A percentile compares a stretch with the other conserved stretches of the same genome.
Conservation (phyloP, 805 yeast genomes). For the Myxozyma mucilagina region DNA sequence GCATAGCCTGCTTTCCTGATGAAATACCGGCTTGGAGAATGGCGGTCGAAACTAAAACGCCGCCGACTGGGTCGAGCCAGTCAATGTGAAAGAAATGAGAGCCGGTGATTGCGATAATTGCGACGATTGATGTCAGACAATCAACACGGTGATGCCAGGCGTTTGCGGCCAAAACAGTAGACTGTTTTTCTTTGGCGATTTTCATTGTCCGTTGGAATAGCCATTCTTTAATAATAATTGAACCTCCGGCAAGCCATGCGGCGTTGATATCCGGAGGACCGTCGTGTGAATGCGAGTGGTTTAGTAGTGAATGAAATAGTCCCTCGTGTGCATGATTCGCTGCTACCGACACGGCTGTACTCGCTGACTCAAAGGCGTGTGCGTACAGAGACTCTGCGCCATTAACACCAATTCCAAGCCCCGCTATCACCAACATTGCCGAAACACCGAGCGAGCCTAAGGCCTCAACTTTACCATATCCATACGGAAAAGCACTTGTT, state of each 20-base stretch:
- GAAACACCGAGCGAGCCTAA: conserved; percentile 89
- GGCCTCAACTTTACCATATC: conserved; percentile 91
- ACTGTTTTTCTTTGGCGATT: conserved; percentile 73
- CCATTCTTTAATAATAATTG: conserved; percentile 85
- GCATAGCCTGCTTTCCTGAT: conserved; percentile 67
- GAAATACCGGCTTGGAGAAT: conserved; percentile 82
- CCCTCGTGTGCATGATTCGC: conserved; percentile 11
- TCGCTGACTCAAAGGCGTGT: conserved; percentile 17
- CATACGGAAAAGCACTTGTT: conserved; percentile 67
- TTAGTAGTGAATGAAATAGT: conserved; percentile 9
- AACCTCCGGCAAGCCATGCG: conserved; percentile 92
- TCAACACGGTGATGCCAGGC: conserved; percentile 99
- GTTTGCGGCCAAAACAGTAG: conserved; percentile 89
- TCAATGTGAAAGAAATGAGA: conserved; percentile 75
- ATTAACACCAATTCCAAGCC: conserved; percentile 87
- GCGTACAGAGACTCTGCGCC: conserved; percentile 21
- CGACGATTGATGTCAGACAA: conserved; percentile 86
- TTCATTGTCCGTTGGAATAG: conserved; percentile 78
- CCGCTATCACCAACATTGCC: conserved; percentile 79
- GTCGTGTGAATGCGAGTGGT: conserved; percentile 48
- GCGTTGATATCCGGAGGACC: conserved; percentile 77
- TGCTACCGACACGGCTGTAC: conserved; percentile 4
- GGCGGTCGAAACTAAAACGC: conserved; percentile 76
- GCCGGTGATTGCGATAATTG: conserved; percentile 80
- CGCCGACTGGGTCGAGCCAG: conserved; percentile 93